Evolutionary conservation across 768 basidiomycete genomes (phyloP).

Genomic region (Leccinum aurantiacum): DNA sequence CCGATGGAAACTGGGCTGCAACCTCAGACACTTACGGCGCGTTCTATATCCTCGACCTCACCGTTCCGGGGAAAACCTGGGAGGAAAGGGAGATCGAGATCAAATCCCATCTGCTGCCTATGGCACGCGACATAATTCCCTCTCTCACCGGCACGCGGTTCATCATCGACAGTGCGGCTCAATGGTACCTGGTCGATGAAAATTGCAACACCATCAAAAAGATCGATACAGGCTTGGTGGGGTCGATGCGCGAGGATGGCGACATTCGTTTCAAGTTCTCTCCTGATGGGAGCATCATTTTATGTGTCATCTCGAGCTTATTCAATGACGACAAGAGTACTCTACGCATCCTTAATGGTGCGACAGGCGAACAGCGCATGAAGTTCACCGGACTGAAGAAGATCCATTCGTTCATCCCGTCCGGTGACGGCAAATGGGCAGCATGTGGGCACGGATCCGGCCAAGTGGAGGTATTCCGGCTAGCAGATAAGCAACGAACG

Average conservation of each 20-base stretch:
- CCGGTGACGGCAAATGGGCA: constrained; percentile 6
- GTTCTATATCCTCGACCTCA: constrained; percentile 14
- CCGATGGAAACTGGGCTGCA: constrained; percentile 20
- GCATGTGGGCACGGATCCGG: constrained; percentile 12
- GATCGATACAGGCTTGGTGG: constrained; percentile 9
- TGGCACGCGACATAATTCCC: neutral
- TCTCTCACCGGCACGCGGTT: constrained; percentile 15
- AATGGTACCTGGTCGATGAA: constrained; percentile 7
- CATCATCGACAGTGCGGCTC: neutral
- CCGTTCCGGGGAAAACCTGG: neutral
- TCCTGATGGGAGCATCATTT: constrained; percentile 12
- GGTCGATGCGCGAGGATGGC: too few species aligned
- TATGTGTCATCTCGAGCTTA: neutral
- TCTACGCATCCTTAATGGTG: constrained; percentile 12
- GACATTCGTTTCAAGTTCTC: constrained; percentile 10
- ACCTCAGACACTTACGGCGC: constrained; percentile 3
- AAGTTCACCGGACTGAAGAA: constrained; percentile 16
- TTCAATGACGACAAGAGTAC: constrained; percentile 9
- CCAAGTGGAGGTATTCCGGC: constrained; percentile 4
- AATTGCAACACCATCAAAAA: constrained; percentile 3
- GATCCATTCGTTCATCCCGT: constrained; percentile 1
- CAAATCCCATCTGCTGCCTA: neutral
- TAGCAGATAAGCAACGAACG: neutral
- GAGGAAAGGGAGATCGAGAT: neutral
- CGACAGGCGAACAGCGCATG: constrained; percentile 5